Evolutionary conservation across 225 moss, liverwort and hornwort genomes (phyloP), one percentile per base, ranked within the genome.

Genomic region (Bryoerythrophyllum caledonicum): DNA sequence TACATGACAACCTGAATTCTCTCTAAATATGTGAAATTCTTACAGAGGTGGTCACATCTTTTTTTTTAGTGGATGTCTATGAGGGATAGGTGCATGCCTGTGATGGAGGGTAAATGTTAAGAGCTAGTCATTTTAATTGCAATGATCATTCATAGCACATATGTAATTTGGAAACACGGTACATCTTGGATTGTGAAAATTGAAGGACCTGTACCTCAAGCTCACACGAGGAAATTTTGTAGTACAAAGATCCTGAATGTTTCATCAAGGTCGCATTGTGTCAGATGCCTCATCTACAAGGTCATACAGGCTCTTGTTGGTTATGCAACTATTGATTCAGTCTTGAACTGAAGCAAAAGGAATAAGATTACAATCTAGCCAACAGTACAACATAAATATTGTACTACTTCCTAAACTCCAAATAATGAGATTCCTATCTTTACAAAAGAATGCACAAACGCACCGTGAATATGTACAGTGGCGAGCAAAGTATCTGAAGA

Each of bases 381-480:
- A 54, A 35, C 8, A 23, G n/a, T 35, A 35, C 54, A 69, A 4
- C 14, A 3, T 34, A 35, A 59, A 21, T 61, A 7, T 2, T 61
- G 28, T n/a, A 20, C 56, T 71, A 43, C 19, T 48, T 38, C 10
- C 38, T 38, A 94, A 37, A 93, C 93, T 78, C 97, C 93, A 87
- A 94, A 99, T 68, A 99, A 82, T 68, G 97, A 94, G 75, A 99
- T 25, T 58, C 93, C 93, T 21, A 94, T 83, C 69, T 97, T 97
- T 56, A 97, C 93, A 84, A 97, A 97, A 32, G 97, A 97, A 76
- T 97, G 90, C 60, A 97, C 97, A 19, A 97, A 79, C 51, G 97
- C 94, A 65, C 94, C 17, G 97, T 97, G 59, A 97, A 97, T 56
- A 97, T 67, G 51, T 97, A 2, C n/a, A n/a, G n/a, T n/a, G n/a